Evolutionary conservation across 768 basidiomycete genomes (phyloP).

Genomic region (Mycena vulgaris): DNA sequence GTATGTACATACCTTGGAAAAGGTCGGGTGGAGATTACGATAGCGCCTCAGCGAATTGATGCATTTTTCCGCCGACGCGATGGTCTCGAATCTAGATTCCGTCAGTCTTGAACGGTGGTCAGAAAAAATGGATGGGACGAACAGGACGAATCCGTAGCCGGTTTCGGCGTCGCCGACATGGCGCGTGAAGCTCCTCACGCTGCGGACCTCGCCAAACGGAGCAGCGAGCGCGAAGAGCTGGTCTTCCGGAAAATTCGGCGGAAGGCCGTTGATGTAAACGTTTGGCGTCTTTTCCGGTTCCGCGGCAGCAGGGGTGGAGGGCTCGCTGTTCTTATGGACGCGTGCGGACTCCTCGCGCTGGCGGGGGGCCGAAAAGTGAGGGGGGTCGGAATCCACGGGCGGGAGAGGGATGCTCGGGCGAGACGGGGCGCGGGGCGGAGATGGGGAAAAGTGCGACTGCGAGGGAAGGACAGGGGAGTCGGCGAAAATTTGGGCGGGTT

Average conservation of each 20-base stretch:
- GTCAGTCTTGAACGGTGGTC: not conserved
- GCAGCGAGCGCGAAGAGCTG: constrained; percentile 79
- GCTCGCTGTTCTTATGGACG: constrained; percentile 4
- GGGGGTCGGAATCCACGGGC: constrained; percentile 19
- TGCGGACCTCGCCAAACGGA: constrained; percentile 82
- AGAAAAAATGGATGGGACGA: not conserved
- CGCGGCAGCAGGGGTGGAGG: not conserved
- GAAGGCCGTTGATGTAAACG: constrained; percentile 91
- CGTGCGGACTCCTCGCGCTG: constrained; percentile 9
- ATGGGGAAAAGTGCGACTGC: not conserved
- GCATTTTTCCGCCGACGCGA: constrained; percentile 82
- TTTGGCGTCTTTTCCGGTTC: constrained; percentile 72
- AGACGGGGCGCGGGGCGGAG: constrained; percentile 30
- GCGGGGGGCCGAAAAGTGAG: constrained; percentile 9
- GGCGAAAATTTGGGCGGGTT: constrained; percentile 27
- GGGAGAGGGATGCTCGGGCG: constrained; percentile 31
- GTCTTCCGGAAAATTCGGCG: constrained; percentile 87
- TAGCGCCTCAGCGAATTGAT: constrained; percentile 79
- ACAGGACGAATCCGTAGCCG: constrained; percentile 54
- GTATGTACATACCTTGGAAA: constrained; percentile 69
- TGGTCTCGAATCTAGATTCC: constrained; percentile 60
- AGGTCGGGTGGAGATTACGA: constrained; percentile 87
- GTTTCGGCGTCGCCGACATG: constrained; percentile 82
- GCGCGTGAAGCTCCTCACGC: constrained; percentile 88
- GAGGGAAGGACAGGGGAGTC: constrained; percentile 17